phyloP scores from a whole-genome alignment of 2,329 filamentous ascomycete genomes.

The Fusarium secorum region DNA sequence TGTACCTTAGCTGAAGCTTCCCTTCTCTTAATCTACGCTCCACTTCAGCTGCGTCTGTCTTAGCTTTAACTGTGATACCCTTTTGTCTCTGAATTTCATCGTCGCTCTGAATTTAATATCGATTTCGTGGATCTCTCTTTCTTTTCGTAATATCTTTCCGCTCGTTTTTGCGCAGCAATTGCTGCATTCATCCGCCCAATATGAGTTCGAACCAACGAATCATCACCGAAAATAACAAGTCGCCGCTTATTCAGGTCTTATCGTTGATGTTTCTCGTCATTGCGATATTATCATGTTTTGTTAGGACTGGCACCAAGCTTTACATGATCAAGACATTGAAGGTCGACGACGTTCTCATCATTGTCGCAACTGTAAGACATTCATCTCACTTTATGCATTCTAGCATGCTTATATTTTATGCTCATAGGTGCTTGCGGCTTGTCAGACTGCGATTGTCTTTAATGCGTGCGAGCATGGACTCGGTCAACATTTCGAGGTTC shows the following conservation, averaged over 20 bases:
- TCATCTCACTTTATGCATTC: not conserved
- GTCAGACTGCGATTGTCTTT: conserved; percentile 35
- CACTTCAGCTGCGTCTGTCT: conserved; percentile 1
- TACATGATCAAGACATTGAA: conserved; percentile 43
- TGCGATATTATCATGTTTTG: conserved; percentile 38
- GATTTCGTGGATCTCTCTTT: not conserved
- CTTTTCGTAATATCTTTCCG: not conserved
- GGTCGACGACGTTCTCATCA: conserved; percentile 38
- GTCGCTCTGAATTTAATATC: not conserved
- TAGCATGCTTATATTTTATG: not conserved
- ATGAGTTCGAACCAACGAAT: conserved; percentile 39
- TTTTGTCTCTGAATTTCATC: not conserved
- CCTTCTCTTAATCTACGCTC: conserved; percentile 2
- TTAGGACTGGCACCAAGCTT: conserved; percentile 41
- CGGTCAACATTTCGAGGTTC: conserved; percentile 26
- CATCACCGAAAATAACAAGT: conserved; percentile 43
- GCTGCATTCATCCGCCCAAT: not conserved
- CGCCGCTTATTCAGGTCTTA: conserved; percentile 43
- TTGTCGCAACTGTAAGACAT: conserved; percentile 37
- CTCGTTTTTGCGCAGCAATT: not conserved
- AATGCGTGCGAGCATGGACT: conserved; percentile 37
- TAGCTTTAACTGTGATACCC: not conserved
- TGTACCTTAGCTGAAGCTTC: not conserved
- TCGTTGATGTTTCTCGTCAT: conserved; percentile 44
- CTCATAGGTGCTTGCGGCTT: conserved; percentile 27